phyloP scores from a whole-genome alignment of 2,329 filamentous ascomycete species.

The Aspergillus arachidicola region DNA sequence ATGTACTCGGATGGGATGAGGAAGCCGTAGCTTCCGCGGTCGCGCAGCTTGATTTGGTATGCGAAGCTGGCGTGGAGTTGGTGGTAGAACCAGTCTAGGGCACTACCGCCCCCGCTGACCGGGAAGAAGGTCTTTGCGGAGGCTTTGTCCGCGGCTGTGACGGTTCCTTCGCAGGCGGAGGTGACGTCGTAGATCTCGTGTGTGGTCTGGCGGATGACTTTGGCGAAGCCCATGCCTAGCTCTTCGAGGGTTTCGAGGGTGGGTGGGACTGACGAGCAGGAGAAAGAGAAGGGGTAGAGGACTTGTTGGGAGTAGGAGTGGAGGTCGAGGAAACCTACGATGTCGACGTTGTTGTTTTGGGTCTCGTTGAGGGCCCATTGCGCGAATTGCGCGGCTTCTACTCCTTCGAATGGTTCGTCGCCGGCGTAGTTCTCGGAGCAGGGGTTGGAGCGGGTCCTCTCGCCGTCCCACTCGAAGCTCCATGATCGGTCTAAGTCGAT shows the following conservation, averaged over 20 bases:
- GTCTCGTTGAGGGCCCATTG: constrained; percentile 84
- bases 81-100: constrained; percentile 94
- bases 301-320: constrained; percentile 97
- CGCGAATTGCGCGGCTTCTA: constrained; percentile 74
- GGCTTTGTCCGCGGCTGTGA: constrained; percentile 42
- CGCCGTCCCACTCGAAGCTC: constrained; percentile 79
- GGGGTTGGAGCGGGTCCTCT: constrained; percentile 69
- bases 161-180: constrained; percentile 83
- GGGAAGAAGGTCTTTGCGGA: constrained; percentile 40
- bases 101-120: constrained; percentile 79
- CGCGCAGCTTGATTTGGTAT: constrained; percentile 90
- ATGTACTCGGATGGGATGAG: constrained; percentile 85
- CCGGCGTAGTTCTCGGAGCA: constrained; percentile 92
- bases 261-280: constrained; percentile 75
- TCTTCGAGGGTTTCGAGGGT: constrained; percentile 91
- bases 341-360: constrained; percentile 67
- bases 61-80: constrained; percentile 79
- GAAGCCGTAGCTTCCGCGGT: constrained; percentile 94
- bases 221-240: constrained; percentile 81
- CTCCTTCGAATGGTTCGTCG: constrained; percentile 76
- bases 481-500: constrained; percentile 89
- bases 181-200: constrained; percentile 76
- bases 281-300: constrained; percentile 87
- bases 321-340: constrained; percentile 85
- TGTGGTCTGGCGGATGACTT: constrained; percentile 80